A percentile compares a stretch with the other conserved stretches of the same genome.
Evolutionary conservation across 1,139 yeast genomes (phyloP).

Genomic region (Taiozyma sp.): DNA sequence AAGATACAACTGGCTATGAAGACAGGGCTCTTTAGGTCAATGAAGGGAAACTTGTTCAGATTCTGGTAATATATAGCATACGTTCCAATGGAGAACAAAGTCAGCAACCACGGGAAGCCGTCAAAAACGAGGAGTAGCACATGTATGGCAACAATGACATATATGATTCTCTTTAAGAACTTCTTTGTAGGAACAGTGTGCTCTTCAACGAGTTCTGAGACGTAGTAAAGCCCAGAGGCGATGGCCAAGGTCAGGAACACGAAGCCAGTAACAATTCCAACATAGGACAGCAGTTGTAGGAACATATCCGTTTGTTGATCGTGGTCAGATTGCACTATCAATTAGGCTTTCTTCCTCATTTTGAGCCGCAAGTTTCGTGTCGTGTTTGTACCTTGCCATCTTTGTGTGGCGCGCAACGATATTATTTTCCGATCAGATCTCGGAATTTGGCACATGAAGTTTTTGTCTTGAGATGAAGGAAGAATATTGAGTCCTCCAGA

Average conservation of each 20-base stretch:
- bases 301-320: constrained; percentile 34
- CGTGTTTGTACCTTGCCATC: neutral
- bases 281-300: constrained; percentile 50
- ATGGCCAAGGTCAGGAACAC: constrained; percentile 64
- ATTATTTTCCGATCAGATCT: neutral
- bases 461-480: neutral
- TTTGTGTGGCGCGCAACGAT: neutral
- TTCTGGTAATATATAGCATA: constrained; percentile 75
- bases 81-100: constrained; percentile 61
- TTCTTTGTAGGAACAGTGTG: constrained; percentile 82
- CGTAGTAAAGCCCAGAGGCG: constrained; percentile 87
- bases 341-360: neutral
- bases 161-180: constrained; percentile 58
- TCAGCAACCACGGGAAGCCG: constrained; percentile 67
- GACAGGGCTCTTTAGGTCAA: constrained; percentile 64
- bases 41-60: constrained; percentile 77
- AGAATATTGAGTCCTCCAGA: too few relatives aligned
- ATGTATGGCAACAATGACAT: constrained; percentile 49
- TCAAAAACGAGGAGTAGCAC: constrained; percentile 64
- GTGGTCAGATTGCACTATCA: neutral
- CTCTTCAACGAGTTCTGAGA: constrained; percentile 92
- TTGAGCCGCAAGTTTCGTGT: neutral
- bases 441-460: neutral
- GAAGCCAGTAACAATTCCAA: constrained; percentile 75
- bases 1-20: constrained; percentile 48